Base-by-base conservation (phyloP, 2,329 filamentous ascomycete genomes). In the Tolypocladium nubicola region DNA sequence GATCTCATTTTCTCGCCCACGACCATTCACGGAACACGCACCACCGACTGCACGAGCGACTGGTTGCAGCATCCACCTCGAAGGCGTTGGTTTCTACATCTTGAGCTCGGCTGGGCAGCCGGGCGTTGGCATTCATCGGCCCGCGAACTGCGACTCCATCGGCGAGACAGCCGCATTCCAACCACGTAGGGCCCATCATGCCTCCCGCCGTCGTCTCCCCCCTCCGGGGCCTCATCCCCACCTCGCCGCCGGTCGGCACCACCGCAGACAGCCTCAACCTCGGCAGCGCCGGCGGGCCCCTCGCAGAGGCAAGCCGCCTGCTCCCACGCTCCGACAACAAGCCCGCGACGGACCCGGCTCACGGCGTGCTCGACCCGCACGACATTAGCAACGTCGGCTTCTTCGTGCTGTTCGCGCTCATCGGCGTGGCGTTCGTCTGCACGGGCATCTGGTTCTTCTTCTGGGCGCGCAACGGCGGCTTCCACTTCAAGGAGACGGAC, bases 381-480 rank as follows among this genome's bases (percentile, higher is more conserved):
- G 65, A 79, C 58, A 83, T 85, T 71, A 84, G 80, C 73, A 86
- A 87, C 67, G 81, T 79, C 23, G 89, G 85, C 58, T 84, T 96
- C 65, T 89, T 97, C 68, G 86, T 87, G 0, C 77, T 97, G 1
- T 96, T 97, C 69, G 93, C 89, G 13, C 71, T 97, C 21, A 84
- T 97, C 55, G 90, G 89, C 39, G 85, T 85, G 0, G 83, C 76
- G 38, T 88, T 97, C 68, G 88, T 94, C 30, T 59, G 89, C 4
- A 82, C 79, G 0, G 83, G 80, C 30, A 90, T 97, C 68, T 99
- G 94, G 92, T 97, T 99, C 81, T 97, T 99, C 81, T 96, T 96
- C 80, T 95, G 90, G 88, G 93, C 93, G 58, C 93, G 89, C 75
- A 96, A 97, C 65, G 94, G 94, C 60, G 94, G 94, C 16, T 97